phyloP scores from a whole-genome alignment of 345 rosid species.

The Eucalyptus cloeziana region DNA sequence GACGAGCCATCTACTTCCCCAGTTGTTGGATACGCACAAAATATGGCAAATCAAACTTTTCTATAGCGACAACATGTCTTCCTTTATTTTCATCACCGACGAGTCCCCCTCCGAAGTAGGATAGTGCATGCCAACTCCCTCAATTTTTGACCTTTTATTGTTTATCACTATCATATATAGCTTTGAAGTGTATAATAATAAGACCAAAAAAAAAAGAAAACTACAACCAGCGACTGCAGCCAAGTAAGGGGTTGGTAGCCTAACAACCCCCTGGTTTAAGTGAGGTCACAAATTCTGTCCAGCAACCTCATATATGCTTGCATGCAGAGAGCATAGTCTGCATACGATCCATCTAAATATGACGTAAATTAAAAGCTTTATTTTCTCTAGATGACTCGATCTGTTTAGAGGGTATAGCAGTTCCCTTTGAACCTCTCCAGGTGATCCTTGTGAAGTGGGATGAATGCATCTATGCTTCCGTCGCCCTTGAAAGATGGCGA shows the following conservation, averaged over 20 bases:
- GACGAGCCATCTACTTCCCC: neutral
- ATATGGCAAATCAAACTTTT: neutral
- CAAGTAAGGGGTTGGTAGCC: neutral
- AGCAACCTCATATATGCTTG: neutral
- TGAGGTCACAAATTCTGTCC: neutral
- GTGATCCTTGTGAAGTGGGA: slow-evolving; percentile 3
- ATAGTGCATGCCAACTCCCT: neutral
- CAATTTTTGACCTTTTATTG: neutral
- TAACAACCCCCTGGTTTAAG: neutral
- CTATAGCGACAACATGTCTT: neutral
- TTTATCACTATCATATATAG: neutral
- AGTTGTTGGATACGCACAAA: neutral
- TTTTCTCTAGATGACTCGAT: neutral
- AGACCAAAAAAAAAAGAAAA: neutral
- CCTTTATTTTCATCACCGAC: neutral
- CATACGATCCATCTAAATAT: neutral
- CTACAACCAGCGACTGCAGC: neutral
- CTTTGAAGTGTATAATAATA: neutral
- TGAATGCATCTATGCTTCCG: slow-evolving; percentile 14
- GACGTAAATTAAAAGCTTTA: neutral
- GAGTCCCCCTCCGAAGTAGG: neutral
- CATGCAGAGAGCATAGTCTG: neutral
- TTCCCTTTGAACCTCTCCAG: neutral
- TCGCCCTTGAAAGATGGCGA: slow-evolving; percentile 6
- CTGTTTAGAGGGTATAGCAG: neutral